Evolutionary conservation across 306 rosid genomes (phyloP), one percentile per base, ranked within the genome.

Genomic region (Pyrus bretschneideri): DNA sequence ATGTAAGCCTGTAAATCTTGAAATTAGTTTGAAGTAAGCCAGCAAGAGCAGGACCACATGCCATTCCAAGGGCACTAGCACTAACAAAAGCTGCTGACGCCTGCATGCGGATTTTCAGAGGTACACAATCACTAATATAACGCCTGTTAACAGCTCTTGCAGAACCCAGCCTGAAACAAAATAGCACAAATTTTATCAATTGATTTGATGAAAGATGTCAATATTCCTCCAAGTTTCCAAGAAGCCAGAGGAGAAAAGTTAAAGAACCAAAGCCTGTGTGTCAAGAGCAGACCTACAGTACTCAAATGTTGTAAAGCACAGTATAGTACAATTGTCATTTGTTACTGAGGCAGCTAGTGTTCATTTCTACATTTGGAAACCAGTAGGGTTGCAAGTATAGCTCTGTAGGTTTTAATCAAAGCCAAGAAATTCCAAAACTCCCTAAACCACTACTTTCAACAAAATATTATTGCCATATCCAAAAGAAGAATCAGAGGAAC

Each of bases 21-120:
- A 96, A 93, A 45, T 93, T 42, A 11, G 78, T 93, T 83, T 96
- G 99, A 79, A 96, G 94, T 63, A 93, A 66, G 72, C 97, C 99
- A 75, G 96, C 99, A 63, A 96, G 83, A 63, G 98, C 99, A 76
- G 99, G 99, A 83, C 99, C 99, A 77, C 97, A 89, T 77, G 99
- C 99, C 99, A 96, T 96, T 84, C 99, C 99, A 52, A 96, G 96
- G 78, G 99, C 99, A 63, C 99, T 96, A 21, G 98, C 98, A 83
- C 99, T 96, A 52, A 96, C 99, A 83, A 96, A 96, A 76, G 90
- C 99, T 5, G 99, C 99, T 22, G 99, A 96, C 73, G 99, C 99
- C 83, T 93, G 94, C 98, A 96, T 93, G 63, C 99, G 98, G 70
- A 76, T 70, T 87, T 76, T 91, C 62, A 86, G 82, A 4, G 99